A percentile compares a stretch with the other conserved stretches of the same genome.
Evolutionary conservation across 208 protist species (phyloP).

Genomic region (Leishmania tropica): DNA sequence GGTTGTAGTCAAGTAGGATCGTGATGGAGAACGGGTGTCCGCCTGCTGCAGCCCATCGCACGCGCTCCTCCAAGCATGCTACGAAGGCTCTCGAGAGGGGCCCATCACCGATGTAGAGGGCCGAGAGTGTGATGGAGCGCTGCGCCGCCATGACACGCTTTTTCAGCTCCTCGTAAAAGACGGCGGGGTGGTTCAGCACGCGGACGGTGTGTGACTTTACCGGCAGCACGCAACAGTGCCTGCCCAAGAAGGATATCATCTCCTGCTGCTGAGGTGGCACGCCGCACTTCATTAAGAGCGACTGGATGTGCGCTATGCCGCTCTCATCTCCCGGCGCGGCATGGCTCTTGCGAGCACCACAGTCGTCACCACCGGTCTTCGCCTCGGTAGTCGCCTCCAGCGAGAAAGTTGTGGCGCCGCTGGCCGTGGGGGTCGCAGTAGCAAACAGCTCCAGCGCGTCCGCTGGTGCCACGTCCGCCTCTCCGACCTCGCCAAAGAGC

Average conservation of each 20-base stretch:
- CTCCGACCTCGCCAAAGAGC: slow-evolving; percentile 38
- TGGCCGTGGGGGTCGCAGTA: not conserved
- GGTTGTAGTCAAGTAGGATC: slow-evolving; percentile 84
- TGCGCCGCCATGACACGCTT: slow-evolving; percentile 40
- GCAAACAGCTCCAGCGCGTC: slow-evolving; percentile 39
- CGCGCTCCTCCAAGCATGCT: slow-evolving; percentile 51
- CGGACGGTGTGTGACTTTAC: slow-evolving; percentile 46
- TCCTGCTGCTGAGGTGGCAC: slow-evolving; percentile 36
- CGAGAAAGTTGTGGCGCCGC: not conserved
- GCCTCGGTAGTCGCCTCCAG: not conserved
- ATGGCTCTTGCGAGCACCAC: not conserved
- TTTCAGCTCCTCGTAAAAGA: slow-evolving; percentile 79
- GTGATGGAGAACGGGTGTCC: slow-evolving; percentile 45
- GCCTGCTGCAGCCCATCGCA: slow-evolving; percentile 28
- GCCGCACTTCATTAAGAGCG: slow-evolving; percentile 5
- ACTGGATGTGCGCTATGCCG: slow-evolving; percentile 18
- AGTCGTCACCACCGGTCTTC: not conserved
- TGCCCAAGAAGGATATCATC: slow-evolving; percentile 63
- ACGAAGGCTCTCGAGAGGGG: slow-evolving; percentile 60
- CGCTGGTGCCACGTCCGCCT: slow-evolving; percentile 9
- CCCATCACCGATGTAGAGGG: slow-evolving; percentile 87
- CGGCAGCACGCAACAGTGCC: slow-evolving; percentile 70
- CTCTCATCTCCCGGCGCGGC: not conserved
- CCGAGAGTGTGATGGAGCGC: slow-evolving; percentile 73
- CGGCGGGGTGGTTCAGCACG: slow-evolving; percentile 50